phyloP scores from a whole-genome alignment of 2,329 filamentous ascomycete genomes.

The Acarospora socialis region DNA sequence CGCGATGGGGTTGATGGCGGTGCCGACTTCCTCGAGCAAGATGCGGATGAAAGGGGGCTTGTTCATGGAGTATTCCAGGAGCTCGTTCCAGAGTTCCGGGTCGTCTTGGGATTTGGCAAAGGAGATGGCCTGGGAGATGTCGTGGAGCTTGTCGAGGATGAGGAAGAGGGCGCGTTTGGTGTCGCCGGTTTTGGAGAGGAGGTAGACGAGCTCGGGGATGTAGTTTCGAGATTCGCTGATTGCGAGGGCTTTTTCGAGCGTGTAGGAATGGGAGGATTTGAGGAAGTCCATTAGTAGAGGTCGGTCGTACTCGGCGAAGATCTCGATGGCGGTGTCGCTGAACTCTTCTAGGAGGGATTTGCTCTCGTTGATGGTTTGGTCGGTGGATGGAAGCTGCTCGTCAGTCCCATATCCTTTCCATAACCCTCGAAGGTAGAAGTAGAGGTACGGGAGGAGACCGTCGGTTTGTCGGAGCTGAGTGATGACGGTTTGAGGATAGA shows the following conservation, averaged over 20 bases:
- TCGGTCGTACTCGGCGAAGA: constrained; percentile 77
- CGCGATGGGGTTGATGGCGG: constrained; percentile 74
- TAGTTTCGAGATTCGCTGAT: constrained; percentile 71
- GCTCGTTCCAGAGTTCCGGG: constrained; percentile 83
- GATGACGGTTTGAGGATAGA: constrained; percentile 64
- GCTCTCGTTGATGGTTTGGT: constrained; percentile 36
- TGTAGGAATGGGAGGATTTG: constrained; percentile 70
- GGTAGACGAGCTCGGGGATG: constrained; percentile 84
- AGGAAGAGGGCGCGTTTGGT: constrained; percentile 82
- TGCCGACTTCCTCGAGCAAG: constrained; percentile 77
- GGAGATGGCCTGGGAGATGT: constrained; percentile 82
- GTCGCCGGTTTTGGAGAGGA: constrained; percentile 89
- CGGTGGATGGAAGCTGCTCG: no score
- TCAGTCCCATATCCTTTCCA: constrained; percentile 80
- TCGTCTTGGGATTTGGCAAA: constrained; percentile 93
- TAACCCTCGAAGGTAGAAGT: constrained; percentile 77
- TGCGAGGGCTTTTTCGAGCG: constrained; percentile 57
- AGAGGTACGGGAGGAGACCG: constrained; percentile 57
- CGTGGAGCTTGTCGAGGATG: constrained; percentile 83
- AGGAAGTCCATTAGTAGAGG: constrained; percentile 74
- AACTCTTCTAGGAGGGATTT: constrained; percentile 67
- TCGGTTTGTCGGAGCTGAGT: constrained; percentile 49
- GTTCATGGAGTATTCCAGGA: constrained; percentile 93
- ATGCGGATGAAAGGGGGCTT: constrained; percentile 90
- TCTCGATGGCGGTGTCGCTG: constrained; percentile 69